A percentile compares a stretch with the other conserved stretches of the same genome.
These are phyloP conservation scores for Gossypium arboreum DNA, from an alignment of 345 rosid species.

Conservation along the genomic window DNA sequence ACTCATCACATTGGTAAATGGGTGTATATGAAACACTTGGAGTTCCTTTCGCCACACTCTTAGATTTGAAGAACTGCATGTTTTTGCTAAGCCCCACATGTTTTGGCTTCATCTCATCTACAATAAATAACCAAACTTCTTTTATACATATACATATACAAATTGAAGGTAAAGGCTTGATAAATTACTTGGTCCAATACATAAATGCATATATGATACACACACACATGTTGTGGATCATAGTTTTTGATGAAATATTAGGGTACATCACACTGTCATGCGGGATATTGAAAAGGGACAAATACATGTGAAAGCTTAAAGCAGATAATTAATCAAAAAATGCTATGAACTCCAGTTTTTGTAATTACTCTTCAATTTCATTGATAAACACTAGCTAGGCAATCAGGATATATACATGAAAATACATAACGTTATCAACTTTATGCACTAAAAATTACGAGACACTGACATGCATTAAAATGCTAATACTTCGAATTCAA, in stretches of 20 bases:
- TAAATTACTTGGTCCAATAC: too few species aligned
- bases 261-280: neutral
- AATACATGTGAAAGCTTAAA: neutral
- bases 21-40: conserved; percentile 50
- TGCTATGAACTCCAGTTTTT: neutral
- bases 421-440: neutral
- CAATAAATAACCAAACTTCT: neutral
- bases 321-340: too few species aligned
- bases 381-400: neutral
- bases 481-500: too few species aligned
- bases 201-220: too few species aligned
- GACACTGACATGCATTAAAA: neutral
- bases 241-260: neutral
- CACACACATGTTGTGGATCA: too few species aligned
- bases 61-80: conserved; percentile 39
- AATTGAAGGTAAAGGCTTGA: neutral
- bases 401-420: neutral
- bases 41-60: conserved; percentile 22
- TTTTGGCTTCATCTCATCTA: conserved; percentile 66
- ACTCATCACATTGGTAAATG: conserved; percentile 46
- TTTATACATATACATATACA: neutral
- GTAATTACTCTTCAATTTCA: neutral
- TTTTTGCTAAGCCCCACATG: conserved; percentile 54
- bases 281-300: neutral
- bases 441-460: neutral